Base-by-base conservation (phyloP, 345 rosid genomes). In the Durio zibethinus region DNA sequence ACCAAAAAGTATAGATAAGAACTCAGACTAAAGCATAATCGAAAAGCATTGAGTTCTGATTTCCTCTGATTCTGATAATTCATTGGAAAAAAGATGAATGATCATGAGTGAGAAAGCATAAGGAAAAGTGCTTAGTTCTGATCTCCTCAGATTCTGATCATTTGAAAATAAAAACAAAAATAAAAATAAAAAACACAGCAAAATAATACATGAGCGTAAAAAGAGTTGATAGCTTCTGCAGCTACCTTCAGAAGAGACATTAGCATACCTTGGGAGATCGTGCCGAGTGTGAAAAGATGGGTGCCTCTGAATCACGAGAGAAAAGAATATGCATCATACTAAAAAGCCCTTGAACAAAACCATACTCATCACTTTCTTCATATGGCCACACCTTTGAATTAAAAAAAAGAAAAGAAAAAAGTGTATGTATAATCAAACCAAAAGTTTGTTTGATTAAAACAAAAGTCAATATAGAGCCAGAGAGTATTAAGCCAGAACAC, bases 281-380 rank as follows among this genome's bases (percentile, higher is more conserved):
- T 45, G 81, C 82, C 59, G 84, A 78, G 54, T 63, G 83, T 11
- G 89, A 78, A 45, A 86, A 73, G 45, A 73, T 63, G 11, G 82
- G 52, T 54, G 61, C 40, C 63, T 80, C 87, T 38, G 82, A 82
- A 68, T 85, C 87, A 72, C 69, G 76, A 27, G 90, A 82, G 86
- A 95, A 95, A 77, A 95, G 81, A 82, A 64, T 64, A 79, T 70
- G 78, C 94, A 92, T 95, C 93, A 93, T 87, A 65, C 86, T 85
- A 82, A 90, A 93, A 62, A 95, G 90, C 65, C 90, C 94, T 93
- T 93, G 98, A 80, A 93, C 91, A 87, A 92, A 88, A 69, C 98
- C 98, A 83, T 83, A 86, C 75, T 88, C 90, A 11, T 86, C 90
- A 57, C 83, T 93, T 88, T 93, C 97, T 86, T 95, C 99, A 7